Base-by-base conservation (phyloP, 2,329 filamentous ascomycete species). In the Aquanectria penicillioides region DNA sequence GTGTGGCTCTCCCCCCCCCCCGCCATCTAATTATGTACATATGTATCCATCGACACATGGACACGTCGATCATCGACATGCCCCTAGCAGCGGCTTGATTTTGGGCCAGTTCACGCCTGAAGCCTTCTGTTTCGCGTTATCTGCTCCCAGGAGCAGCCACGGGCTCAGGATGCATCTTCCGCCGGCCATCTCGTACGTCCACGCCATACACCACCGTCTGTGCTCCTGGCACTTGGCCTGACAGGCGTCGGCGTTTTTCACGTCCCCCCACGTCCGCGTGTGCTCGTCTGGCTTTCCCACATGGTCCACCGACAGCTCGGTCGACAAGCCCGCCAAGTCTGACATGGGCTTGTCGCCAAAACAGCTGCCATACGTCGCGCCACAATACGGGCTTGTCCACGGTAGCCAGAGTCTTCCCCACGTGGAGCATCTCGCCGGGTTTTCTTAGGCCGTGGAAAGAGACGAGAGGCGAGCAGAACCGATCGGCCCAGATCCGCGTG, bases 391-490 rank as follows among this genome's bases (percentile, higher is more conserved):
- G 79, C 36, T 73, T 67, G 20, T 71, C 66, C 40, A 75, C 64
- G 17, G 71, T 65, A 11, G 73, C 71, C 56, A 86, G 80, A 12
- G 71, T 72, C 18, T 71, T 69, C 18, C 81, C 81, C 7, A 81
- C 75, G 20, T 73, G 69, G 26, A 72, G 65, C 83, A 86, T 86
- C 54, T 75, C 74, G 9, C 75, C 73, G 5, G 75, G 75, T 28
- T 76, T 69, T 36, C 79, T 77, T 9, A 86, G 73, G 23, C 78
- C 80, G 67, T 86, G 83, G 65, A 86, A 85, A 9, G 82, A 82
- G 4, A 85, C 68, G 4, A 86, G 70, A n/a, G 83, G 83, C 34
- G 82, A 73, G 66, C 84, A 87, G 68, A 84, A 78, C 6, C 81
- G 74, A 65, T 85, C 83, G 3, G 71, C 67, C 63, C 76, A 77